Evolutionary conservation across 306 rosid genomes (phyloP).

Genomic region (Hippophae rhamnoides): DNA sequence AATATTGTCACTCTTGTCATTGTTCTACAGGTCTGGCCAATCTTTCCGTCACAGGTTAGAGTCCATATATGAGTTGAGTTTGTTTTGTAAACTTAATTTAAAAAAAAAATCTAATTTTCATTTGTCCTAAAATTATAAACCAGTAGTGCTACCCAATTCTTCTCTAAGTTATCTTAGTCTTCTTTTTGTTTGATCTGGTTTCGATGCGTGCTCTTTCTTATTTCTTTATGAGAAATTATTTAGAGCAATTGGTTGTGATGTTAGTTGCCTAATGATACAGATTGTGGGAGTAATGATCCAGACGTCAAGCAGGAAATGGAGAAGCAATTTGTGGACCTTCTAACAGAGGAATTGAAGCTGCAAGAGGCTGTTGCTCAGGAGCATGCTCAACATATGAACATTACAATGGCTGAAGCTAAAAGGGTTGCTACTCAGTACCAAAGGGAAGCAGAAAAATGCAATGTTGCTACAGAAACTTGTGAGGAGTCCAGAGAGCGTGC

Average conservation of each 20-base stretch:
- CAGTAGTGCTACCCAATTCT: too few relatives aligned
- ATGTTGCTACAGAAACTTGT: slow-evolving; percentile 85
- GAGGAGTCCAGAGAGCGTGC: slow-evolving; percentile 85
- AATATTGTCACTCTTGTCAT: slow-evolving; percentile 8
- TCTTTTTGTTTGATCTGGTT: too few relatives aligned
- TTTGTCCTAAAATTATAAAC: not conserved
- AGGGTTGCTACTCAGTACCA: slow-evolving; percentile 87
- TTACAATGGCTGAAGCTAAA: slow-evolving; percentile 76
- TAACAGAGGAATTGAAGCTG: slow-evolving; percentile 77
- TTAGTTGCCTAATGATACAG: slow-evolving; percentile 34
- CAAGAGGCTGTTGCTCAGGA: slow-evolving; percentile 76
- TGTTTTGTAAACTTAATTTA: not conserved
- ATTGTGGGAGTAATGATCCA: slow-evolving; percentile 84
- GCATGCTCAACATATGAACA: slow-evolving; percentile 67
- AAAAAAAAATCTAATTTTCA: not conserved
- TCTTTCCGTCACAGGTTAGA: slow-evolving; percentile 83
- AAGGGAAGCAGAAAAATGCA: slow-evolving; percentile 92
- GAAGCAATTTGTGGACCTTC: slow-evolving; percentile 90
- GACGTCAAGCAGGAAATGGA: slow-evolving; percentile 92
- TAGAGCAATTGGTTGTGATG: not conserved
- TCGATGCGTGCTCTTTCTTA: not conserved
- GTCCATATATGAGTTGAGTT: slow-evolving; percentile 18
- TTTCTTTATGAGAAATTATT: not conserved
- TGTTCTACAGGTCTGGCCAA: slow-evolving; percentile 66
- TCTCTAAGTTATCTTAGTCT: not conserved